A percentile compares a stretch with the other conserved stretches of the same genome.
phyloP scores from a whole-genome alignment of 1,284 basidiomycete species.

The Naganishia liquefaciens region DNA sequence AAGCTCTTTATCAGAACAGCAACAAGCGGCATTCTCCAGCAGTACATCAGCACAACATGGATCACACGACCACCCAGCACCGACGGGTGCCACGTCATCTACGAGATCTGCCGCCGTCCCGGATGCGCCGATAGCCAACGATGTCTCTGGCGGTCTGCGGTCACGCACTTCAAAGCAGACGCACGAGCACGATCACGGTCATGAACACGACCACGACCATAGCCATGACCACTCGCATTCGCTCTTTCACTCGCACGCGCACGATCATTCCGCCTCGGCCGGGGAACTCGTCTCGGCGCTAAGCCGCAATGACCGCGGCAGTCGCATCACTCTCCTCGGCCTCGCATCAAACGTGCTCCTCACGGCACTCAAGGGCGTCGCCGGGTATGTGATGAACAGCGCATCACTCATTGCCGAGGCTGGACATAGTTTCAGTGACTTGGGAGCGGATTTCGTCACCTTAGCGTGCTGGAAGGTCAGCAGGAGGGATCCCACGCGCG shows the following conservation, averaged over 20 bases:
- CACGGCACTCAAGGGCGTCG: constrained; percentile 78
- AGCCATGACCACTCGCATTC: constrained; percentile 28
- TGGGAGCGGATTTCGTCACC: constrained; percentile 85
- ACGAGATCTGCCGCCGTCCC: not conserved
- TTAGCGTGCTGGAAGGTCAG: constrained; percentile 89
- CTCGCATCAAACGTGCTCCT: constrained; percentile 81
- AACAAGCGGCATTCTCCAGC: constrained; percentile 12
- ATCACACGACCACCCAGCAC: not conserved
- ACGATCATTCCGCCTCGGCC: constrained; percentile 66
- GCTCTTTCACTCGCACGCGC: constrained; percentile 43
- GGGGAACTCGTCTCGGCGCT: constrained; percentile 68
- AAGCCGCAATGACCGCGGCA: constrained; percentile 74
- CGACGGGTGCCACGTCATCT: constrained; percentile 2
- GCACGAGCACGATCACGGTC: constrained; percentile 26
- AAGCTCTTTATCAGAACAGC: constrained; percentile 5
- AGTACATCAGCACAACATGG: constrained; percentile 21
- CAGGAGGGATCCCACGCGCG: constrained; percentile 65
- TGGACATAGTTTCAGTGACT: constrained; percentile 87
- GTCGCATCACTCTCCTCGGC: constrained; percentile 76
- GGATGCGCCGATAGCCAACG: constrained; percentile 1
- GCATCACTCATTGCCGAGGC: constrained; percentile 92
- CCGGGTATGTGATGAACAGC: constrained; percentile 80
- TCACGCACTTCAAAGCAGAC: not conserved
- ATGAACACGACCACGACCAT: constrained; percentile 65
- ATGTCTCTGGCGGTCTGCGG: constrained; percentile 6